A percentile compares a stretch with the other conserved stretches of the same genome.
Evolutionary conservation across 495 filamentous ascomycete species (phyloP).

Genomic region (Hypoxylon rickii): DNA sequence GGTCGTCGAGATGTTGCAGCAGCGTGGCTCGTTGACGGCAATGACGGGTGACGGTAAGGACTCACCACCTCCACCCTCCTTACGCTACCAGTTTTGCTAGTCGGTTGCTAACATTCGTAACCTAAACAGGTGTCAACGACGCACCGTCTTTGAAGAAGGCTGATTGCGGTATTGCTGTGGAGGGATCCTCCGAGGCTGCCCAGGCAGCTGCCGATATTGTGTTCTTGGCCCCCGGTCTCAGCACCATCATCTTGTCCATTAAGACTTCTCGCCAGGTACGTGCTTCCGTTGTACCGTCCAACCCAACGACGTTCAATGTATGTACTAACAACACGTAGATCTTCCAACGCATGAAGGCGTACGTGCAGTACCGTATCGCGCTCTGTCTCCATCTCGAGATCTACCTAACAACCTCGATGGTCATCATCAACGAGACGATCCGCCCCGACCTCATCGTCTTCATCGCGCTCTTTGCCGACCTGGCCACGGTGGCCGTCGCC

Average conservation of each 20-base stretch:
- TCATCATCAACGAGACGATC: conserved; percentile 77
- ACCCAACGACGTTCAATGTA: too few relatives aligned
- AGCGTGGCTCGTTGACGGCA: conserved; percentile 91
- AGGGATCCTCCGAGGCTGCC: conserved; percentile 89
- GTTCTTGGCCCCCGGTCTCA: conserved; percentile 86
- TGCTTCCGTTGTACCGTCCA: neutral
- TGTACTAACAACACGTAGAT: too few relatives aligned
- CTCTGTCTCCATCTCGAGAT: conserved; percentile 89
- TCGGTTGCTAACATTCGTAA: neutral
- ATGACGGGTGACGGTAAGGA: conserved; percentile 85
- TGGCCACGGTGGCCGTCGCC: conserved; percentile 87
- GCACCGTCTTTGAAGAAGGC: conserved; percentile 95
- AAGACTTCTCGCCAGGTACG: conserved; percentile 79
- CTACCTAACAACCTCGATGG: conserved; percentile 88
- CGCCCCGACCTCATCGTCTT: conserved; percentile 87
- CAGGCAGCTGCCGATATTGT: conserved; percentile 92
- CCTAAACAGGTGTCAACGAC: conserved; percentile 79
- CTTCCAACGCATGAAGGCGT: conserved; percentile 96
- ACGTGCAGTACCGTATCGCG: conserved; percentile 96
- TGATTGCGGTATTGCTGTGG: conserved; percentile 89
- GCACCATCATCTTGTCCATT: conserved; percentile 87
- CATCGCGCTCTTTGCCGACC: conserved; percentile 90
- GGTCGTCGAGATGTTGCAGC: conserved; percentile 94
- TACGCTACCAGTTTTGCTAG: neutral
- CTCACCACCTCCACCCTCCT: neutral